These are phyloP conservation scores for Metschnikowia santaceciliae DNA, from an alignment of 805 yeast species.

Conservation along the genomic window DNA sequence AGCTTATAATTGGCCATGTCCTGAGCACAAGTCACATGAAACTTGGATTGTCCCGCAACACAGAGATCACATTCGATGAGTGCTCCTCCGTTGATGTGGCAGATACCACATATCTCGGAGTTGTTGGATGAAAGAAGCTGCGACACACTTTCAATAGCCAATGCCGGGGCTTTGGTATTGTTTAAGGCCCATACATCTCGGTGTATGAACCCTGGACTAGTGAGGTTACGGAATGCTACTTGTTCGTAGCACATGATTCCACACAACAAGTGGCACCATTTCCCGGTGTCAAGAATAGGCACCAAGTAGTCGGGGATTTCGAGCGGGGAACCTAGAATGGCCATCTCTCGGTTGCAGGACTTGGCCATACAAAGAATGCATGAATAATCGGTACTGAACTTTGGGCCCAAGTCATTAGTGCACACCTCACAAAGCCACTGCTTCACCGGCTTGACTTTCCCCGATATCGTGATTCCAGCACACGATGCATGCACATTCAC, in stretches of 20 bases:
- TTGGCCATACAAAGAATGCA: slow-evolving; percentile 65
- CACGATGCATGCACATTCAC: slow-evolving; percentile 67
- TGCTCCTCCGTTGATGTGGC: slow-evolving; percentile 48
- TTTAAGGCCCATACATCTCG: slow-evolving; percentile 6
- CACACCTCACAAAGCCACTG: slow-evolving; percentile 84
- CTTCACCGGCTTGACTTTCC: slow-evolving; percentile 23
- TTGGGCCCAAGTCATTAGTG: slow-evolving; percentile 62
- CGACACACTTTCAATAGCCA: slow-evolving; percentile 29
- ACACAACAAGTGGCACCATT: slow-evolving; percentile 79
- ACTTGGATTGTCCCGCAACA: slow-evolving; percentile 16
- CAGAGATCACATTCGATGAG: slow-evolving; percentile 47
- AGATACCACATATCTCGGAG: slow-evolving; percentile 40
- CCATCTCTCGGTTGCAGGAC: slow-evolving; percentile 46
- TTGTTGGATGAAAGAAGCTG: slow-evolving; percentile 25
- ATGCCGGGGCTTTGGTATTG: slow-evolving; percentile 6
- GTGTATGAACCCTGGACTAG: slow-evolving; percentile 10
- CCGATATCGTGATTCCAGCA: slow-evolving; percentile 44
- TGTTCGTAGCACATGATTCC: slow-evolving; percentile 52
- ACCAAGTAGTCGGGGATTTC: slow-evolving; percentile 63
- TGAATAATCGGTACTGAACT: slow-evolving; percentile 50
- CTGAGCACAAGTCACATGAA: slow-evolving; percentile 60
- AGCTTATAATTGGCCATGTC: slow-evolving; percentile 40
- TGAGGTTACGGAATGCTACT: slow-evolving; percentile 15
- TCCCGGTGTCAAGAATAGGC: slow-evolving; percentile 54
- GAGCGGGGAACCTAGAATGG: slow-evolving; percentile 36